Conservation (phyloP, 2,329 filamentous ascomycete genomes). For the Alternaria sp. region DNA sequence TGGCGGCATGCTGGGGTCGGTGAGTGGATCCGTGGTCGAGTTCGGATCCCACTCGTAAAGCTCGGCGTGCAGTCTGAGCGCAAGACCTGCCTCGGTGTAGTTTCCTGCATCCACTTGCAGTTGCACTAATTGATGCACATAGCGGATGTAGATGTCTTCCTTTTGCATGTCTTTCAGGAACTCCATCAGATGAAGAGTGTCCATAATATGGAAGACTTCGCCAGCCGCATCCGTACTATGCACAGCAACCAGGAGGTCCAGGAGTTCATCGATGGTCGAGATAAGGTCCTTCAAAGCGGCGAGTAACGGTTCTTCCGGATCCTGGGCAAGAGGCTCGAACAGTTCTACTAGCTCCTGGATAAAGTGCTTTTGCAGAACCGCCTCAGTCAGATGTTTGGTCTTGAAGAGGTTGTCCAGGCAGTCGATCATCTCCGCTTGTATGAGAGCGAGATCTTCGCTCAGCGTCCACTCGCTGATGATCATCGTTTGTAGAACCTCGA, state of each 20-base stretch:
- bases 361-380: constrained; percentile 89
- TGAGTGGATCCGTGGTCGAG: constrained; percentile 67
- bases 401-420: constrained; percentile 91
- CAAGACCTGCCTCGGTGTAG: constrained; percentile 85
- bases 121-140: constrained; percentile 87
- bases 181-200: constrained; percentile 90
- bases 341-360: constrained; percentile 82
- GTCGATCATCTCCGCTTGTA: constrained; percentile 97
- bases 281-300: constrained; percentile 79
- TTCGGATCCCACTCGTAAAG: constrained; percentile 89
- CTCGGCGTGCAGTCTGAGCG: constrained; percentile 87
- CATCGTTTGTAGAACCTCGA: constrained; percentile 95
- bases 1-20: constrained; percentile 77
- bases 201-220: constrained; percentile 83
- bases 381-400: constrained; percentile 84
- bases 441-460: constrained; percentile 86
- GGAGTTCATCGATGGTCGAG: constrained; percentile 83
- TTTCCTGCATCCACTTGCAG: constrained; percentile 79
- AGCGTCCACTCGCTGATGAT: constrained; percentile 98
- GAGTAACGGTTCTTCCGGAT: constrained; percentile 75
- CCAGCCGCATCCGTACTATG: constrained; percentile 76
- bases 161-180: constrained; percentile 97
- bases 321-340: constrained; percentile 73
- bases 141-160: constrained; percentile 94
- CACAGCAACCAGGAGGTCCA: constrained; percentile 89